Base-by-base conservation (phyloP, 208 protist genomes). In the Crithidia sp. region DNA sequence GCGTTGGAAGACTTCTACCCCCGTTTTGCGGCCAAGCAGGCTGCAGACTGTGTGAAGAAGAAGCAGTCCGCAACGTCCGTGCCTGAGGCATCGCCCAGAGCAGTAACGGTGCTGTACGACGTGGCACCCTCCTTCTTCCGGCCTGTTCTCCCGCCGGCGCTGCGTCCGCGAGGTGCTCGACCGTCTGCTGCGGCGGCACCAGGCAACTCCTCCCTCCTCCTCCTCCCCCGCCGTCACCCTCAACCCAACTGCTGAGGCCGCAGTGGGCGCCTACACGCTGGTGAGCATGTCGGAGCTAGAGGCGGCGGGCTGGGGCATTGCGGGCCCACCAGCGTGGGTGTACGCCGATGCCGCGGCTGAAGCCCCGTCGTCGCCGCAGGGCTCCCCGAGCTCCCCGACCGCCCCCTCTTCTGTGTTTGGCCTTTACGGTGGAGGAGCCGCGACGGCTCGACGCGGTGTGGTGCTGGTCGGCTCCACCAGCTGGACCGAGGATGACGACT, bases 401-500 rank as follows among this genome's bases (percentile, higher is more conserved):
- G 2, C 60, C 6, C 56, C 56, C 40, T 56, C 56, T 0, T n/a
- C 50, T 4, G 10, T n/a, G 9, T 59, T 54, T 5, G 50, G 19
- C 0, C 59, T 45, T 4, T 28, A 28, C 19, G n/a, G 7, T 7
- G 41, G 5, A 0, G 39, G 41, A 7, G 43, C 57, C 9, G 13
- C 54, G 5, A 28, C 49, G 8, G 49, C 44, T 2, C 70, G 71
- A 14, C 53, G 66, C 14, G 92, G 88, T 14, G 45, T 95, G 8
- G 67, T 99, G 37, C 66, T 99, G 0, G 87, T 99, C 2, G 95
- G 82, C 52, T 89, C 92, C 3, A 99, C 98, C 6, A 98, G 91
- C 77, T 99, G 97, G 96, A 99, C 97, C 5, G 71, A 84, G 7
- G 98, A 99, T 52, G 98, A 99, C 83, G 97, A 99, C 74, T 99